phyloP scores from a whole-genome alignment of 345 rosid species.

The Draba incana region DNA sequence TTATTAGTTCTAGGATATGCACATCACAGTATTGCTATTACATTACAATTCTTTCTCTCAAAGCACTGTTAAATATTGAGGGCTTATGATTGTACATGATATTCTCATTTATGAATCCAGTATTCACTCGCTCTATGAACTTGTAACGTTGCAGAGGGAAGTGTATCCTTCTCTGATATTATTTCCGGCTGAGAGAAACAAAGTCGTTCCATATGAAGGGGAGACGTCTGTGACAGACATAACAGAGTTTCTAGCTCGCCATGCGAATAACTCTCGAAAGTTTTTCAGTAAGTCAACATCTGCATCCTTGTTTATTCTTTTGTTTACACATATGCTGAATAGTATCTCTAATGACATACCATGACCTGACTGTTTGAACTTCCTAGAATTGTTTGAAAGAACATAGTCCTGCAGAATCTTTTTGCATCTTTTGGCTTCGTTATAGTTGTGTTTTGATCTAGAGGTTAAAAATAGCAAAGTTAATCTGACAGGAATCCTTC shows the following conservation, averaged over 20 bases:
- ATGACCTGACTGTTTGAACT: constrained; percentile 19
- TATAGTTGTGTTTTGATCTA: background rate
- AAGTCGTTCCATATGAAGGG: constrained; percentile 62
- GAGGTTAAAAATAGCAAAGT: constrained; percentile 24
- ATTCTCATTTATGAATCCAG: constrained; percentile 15
- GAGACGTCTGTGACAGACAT: constrained; percentile 68
- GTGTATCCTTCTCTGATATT: constrained; percentile 77
- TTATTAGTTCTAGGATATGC: constrained; percentile 9
- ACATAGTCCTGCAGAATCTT: background rate
- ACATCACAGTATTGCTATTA: background rate
- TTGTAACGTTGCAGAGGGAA: constrained; percentile 64
- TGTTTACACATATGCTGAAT: background rate
- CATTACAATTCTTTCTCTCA: constrained; percentile 13
- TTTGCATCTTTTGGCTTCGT: background rate
- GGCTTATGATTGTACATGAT: background rate
- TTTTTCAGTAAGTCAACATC: constrained; percentile 51
- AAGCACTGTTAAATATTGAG: constrained; percentile 1
- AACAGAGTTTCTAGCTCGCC: constrained; percentile 64
- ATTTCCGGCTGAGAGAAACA: constrained; percentile 76
- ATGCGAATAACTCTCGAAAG: constrained; percentile 62
- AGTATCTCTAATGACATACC: background rate
- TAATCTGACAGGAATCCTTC: constrained; percentile 54
- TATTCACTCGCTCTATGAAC: constrained; percentile 19
- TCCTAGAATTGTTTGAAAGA: background rate
- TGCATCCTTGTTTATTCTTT: constrained; percentile 15